Base-by-base conservation (phyloP, 768 basidiomycete genomes). In the Naematelia encephala region DNA sequence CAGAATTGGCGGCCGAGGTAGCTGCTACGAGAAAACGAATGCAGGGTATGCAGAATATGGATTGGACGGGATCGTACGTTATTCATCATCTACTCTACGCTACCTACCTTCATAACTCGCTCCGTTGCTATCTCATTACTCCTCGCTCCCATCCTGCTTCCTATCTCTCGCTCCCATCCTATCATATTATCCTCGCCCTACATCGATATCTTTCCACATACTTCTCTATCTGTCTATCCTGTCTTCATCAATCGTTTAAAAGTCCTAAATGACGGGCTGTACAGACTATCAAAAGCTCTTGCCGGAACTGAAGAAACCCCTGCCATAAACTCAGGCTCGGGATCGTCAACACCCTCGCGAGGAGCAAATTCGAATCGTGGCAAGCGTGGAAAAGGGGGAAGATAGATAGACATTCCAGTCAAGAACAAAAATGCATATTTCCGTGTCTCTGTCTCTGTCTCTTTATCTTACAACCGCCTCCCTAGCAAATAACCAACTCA, bases 51-150 rank as follows among this genome's bases (percentile, higher is more conserved):
- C 66, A 70, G 30, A 70, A 64, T 54, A 68, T 64, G 50, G 75
- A 72, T 51, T 74, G 64, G 64, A 53, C 64, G 8, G 70, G 67
- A 61, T 67, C 66, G 74, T 76, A 51, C 58, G 74, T 73, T 23
- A 8, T 22, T 16, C 34, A 8, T 39, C 34, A 8, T 57, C 34
- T 50, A 1, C 11, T 45, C 27, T 44, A 1, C 4, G 29, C 43
- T 22, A 48, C 34, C 16, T 39, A 16, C 8, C 34, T 16, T 39
- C 34, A 16, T 16, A 8, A 8, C 34, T 16, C 16, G 34, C 34
- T 39, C 34, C 16, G 34, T 28, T 12, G 14, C 16, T n/a, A 47
- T 3, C 13, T 2, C 51, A 13, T 29, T 23, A 23, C 34, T 59
- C 21, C 50, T 30, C 12, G 23, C 23, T 52, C 26, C 5, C 14